These are phyloP conservation scores for Lophiostoma macrostomum DNA, from an alignment of 495 filamentous ascomycete species.

Conservation along the genomic window DNA sequence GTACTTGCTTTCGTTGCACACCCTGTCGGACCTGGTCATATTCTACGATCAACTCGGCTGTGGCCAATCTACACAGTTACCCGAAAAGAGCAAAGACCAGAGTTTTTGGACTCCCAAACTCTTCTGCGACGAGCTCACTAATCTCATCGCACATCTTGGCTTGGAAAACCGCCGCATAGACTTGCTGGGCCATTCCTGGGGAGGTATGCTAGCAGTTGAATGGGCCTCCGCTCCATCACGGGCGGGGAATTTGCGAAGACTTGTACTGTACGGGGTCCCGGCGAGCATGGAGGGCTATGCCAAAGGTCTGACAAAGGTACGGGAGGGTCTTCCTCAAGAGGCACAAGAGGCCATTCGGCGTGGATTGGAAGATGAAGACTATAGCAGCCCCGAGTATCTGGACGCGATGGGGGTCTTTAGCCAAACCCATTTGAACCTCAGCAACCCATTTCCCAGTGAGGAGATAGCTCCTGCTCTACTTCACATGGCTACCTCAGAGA, in stretches of 20 bases:
- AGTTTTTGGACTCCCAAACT: slow-evolving; percentile 49
- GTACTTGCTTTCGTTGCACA: slow-evolving; percentile 45
- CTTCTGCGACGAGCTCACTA: slow-evolving; percentile 50
- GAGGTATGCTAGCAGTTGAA: slow-evolving; percentile 49
- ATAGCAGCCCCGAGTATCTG: slow-evolving; percentile 46
- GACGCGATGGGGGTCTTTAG: slow-evolving; percentile 46
- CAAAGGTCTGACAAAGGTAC: slow-evolving; percentile 33
- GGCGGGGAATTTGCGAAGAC: slow-evolving; percentile 32
- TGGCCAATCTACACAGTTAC: slow-evolving; percentile 47
- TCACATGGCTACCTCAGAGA: slow-evolving; percentile 42
- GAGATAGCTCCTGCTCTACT: slow-evolving; percentile 36
- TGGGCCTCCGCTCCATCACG: slow-evolving; percentile 41
- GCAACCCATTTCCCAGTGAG: slow-evolving; percentile 39
- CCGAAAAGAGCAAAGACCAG: slow-evolving; percentile 42
- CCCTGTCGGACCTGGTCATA: slow-evolving; percentile 41
- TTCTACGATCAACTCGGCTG: slow-evolving; percentile 55
- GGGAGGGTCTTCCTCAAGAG: slow-evolving; percentile 43
- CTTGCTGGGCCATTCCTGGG: slow-evolving; percentile 51
- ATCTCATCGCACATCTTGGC: slow-evolving; percentile 45
- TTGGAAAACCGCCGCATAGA: slow-evolving; percentile 40
- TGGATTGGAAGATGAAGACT: slow-evolving; percentile 38
- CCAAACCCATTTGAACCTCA: slow-evolving; percentile 42
- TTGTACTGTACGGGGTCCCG: slow-evolving; percentile 44
- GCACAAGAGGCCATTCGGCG: slow-evolving; percentile 42
- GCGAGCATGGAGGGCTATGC: slow-evolving; percentile 40